A percentile compares a stretch with the other conserved stretches of the same genome.
phyloP scores from a whole-genome alignment of 73 alveolate genomes.

The Uronychia setigera region DNA sequence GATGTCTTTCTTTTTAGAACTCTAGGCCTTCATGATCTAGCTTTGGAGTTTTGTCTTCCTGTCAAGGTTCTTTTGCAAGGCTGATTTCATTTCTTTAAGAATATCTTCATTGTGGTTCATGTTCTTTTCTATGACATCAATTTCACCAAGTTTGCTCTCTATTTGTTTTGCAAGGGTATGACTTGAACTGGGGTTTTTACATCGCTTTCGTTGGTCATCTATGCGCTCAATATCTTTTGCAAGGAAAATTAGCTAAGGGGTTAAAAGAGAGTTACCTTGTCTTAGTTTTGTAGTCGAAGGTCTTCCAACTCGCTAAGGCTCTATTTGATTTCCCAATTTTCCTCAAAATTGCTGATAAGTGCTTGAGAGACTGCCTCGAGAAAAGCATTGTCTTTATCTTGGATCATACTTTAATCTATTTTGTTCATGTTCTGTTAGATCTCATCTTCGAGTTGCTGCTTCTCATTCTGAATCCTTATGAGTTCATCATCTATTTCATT shows the following conservation, averaged over 20 bases:
- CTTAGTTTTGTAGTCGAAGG: background rate
- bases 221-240: constrained; percentile 4
- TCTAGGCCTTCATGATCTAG: constrained; percentile 1
- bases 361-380: constrained; percentile 4
- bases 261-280: background rate
- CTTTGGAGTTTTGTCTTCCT: constrained; percentile 10
- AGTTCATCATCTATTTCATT: background rate
- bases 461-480: background rate
- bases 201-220: constrained; percentile 1
- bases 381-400: background rate
- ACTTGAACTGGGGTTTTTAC: background rate
- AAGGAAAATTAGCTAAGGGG: background rate
- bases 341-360: constrained; percentile 16
- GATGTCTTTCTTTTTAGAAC: constrained; percentile 38
- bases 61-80: constrained; percentile 3
- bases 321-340: constrained; percentile 31
- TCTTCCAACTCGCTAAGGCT: constrained; percentile 25
- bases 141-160: background rate
- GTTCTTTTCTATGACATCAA: constrained; percentile 5
- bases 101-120: constrained; percentile 45
- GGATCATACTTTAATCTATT: too few relatives aligned
- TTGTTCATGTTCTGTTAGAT: background rate
- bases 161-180: background rate
- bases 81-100: constrained; percentile 13
- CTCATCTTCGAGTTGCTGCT: background rate